Conservation (phyloP, 495 filamentous ascomycete species). For the Alectoria sarmentosa region DNA sequence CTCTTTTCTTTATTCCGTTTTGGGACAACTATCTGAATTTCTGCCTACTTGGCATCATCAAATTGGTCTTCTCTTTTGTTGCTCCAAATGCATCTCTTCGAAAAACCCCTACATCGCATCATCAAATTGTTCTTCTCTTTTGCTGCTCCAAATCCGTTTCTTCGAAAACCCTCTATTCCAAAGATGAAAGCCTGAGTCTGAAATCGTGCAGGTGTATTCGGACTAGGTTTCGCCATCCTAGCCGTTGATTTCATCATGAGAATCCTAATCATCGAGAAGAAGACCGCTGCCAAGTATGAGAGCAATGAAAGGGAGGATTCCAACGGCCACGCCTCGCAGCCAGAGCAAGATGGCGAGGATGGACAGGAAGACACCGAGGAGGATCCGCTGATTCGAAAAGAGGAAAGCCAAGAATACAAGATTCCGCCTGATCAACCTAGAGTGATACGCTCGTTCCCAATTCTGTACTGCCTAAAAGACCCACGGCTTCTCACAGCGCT, state of each 20-base stretch:
- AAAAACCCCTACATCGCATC: too few species aligned
- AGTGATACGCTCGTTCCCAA: conserved; percentile 35
- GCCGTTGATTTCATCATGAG: conserved; percentile 58
- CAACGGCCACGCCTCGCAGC: conserved; percentile 11
- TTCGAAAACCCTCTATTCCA: not conserved
- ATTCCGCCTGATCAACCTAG: conserved; percentile 32
- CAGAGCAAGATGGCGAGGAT: conserved; percentile 18
- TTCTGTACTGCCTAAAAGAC: conserved; percentile 40
- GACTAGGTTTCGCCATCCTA: conserved; percentile 49
- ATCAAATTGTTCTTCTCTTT: too few species aligned
- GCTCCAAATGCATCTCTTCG: too few species aligned
- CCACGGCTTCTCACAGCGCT: conserved; percentile 41
- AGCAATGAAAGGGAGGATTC: conserved; percentile 20
- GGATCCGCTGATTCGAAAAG: conserved; percentile 32
- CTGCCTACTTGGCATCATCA: not conserved
- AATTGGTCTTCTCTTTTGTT: too few species aligned
- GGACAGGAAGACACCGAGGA: conserved; percentile 29
- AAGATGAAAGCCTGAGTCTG: not conserved
- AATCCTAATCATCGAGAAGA: conserved; percentile 57
- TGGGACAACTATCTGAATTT: not conserved
- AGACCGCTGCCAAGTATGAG: conserved; percentile 28
- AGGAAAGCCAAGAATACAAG: conserved; percentile 32
- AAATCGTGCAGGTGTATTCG: conserved; percentile 45
- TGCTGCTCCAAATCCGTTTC: not conserved
- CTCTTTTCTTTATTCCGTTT: not conserved